Evolutionary conservation across 2,329 filamentous ascomycete species (phyloP).

Genomic region (Beauveria scarabaeidicola): DNA sequence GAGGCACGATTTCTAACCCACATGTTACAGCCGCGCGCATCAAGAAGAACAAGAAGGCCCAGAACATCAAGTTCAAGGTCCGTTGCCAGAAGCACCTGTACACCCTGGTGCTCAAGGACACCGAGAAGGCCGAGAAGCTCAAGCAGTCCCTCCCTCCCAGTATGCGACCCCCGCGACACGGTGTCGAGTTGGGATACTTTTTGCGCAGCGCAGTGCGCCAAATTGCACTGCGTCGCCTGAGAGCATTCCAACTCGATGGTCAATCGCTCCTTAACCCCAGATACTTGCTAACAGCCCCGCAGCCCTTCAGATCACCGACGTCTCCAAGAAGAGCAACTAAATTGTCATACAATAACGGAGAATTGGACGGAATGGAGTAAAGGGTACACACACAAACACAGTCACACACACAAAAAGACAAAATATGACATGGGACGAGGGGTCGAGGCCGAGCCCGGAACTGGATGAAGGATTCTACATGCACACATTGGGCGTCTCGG

Average conservation of each 20-base stretch:
- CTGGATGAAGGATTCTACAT: constrained; percentile 26
- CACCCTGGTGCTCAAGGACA: constrained; percentile 97
- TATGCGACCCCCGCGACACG: constrained; percentile 43
- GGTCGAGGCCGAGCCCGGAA: constrained; percentile 12
- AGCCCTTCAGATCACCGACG: constrained; percentile 46
- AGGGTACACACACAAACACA: background rate
- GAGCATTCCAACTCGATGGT: background rate
- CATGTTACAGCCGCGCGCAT: constrained; percentile 64
- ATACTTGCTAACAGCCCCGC: constrained; percentile 15
- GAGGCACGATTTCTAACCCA: background rate
- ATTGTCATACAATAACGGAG: constrained; percentile 18
- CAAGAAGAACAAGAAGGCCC: constrained; percentile 88
- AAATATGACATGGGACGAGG: constrained; percentile 6
- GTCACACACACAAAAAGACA: background rate
- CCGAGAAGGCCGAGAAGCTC: constrained; percentile 99
- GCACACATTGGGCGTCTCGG: constrained; percentile 46
- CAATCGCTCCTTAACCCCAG: background rate
- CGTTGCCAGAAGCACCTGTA: constrained; percentile 94
- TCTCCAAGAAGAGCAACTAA: constrained; percentile 44
- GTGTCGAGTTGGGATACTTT: background rate
- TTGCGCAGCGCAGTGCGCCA: background rate
- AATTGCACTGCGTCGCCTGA: background rate
- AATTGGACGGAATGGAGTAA: constrained; percentile 10
- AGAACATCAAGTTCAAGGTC: constrained; percentile 99
- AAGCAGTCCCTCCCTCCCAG: constrained; percentile 97